phyloP scores from a whole-genome alignment of 1,284 basidiomycete species.

The Trichosporon faecale region DNA sequence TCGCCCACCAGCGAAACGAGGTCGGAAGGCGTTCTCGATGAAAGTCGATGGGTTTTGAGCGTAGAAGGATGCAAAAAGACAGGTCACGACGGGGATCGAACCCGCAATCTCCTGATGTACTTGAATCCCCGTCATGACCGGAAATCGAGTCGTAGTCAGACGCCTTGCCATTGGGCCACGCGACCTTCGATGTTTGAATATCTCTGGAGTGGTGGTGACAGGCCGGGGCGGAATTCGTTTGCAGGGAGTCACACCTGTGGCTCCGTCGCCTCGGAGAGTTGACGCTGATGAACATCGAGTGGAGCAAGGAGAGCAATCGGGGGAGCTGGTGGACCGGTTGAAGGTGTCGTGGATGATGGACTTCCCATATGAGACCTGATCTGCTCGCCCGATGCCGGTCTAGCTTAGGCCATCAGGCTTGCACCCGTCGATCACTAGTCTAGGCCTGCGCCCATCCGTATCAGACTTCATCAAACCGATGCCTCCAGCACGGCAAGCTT shows the following conservation, averaged over 20 bases:
- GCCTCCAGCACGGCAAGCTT: not conserved
- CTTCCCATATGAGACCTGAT: not conserved
- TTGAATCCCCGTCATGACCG: no score
- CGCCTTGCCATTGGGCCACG: conserved; percentile 11
- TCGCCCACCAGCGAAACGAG: not conserved
- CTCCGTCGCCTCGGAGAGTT: no score
- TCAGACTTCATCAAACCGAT: no score
- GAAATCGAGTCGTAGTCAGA: conserved; percentile 6
- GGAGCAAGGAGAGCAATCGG: no score
- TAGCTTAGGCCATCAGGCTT: not conserved
- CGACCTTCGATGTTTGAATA: not conserved
- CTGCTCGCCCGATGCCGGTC: not conserved
- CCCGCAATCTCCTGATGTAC: conserved; percentile 11
- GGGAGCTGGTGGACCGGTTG: no score
- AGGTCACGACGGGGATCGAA: conserved; percentile 12
- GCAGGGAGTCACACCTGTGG: no score
- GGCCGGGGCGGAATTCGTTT: no score
- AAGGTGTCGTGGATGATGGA: not conserved
- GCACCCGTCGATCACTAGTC: no score
- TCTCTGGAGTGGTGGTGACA: not conserved
- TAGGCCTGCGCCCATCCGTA: not conserved
- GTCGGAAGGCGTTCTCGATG: not conserved
- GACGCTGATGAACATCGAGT: no score
- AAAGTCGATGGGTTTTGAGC: not conserved
- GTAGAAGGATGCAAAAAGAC: not conserved